Conservation (phyloP, 2,329 filamentous ascomycete genomes). For the Pseudocercospora macadamiae region DNA sequence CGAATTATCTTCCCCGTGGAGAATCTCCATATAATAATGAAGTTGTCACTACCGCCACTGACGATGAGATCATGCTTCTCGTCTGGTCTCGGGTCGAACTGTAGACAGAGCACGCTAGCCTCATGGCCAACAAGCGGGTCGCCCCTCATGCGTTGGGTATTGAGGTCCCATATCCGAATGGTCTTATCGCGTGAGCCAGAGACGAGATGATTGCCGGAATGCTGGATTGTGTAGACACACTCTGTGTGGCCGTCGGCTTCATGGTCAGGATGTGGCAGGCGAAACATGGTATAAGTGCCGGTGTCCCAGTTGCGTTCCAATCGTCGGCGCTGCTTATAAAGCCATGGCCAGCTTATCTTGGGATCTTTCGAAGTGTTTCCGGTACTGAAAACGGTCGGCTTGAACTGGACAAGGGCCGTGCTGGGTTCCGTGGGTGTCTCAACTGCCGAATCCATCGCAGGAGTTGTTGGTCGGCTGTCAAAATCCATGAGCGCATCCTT, state of each 20-base stretch:
- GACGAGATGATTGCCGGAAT: constrained; percentile 80
- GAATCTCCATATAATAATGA: constrained; percentile 89
- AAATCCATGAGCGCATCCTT: constrained; percentile 13
- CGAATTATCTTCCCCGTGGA: constrained; percentile 85
- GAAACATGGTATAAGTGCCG: constrained; percentile 81
- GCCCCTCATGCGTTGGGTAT: constrained; percentile 71
- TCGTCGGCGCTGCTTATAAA: constrained; percentile 83
- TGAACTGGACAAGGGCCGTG: constrained; percentile 11
- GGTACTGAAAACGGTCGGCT: constrained; percentile 23
- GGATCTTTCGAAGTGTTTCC: constrained; percentile 42
- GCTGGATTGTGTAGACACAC: constrained; percentile 95
- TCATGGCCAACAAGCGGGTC: constrained; percentile 74
- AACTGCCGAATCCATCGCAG: not conserved
- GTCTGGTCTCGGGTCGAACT: constrained; percentile 81
- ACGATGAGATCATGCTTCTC: constrained; percentile 84
- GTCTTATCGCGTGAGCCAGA: constrained; percentile 90
- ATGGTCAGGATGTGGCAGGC: constrained; percentile 81
- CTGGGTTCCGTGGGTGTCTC: not conserved
- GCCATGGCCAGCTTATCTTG: constrained; percentile 86
- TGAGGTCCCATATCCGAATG: constrained; percentile 86
- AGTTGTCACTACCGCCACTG: constrained; percentile 89
- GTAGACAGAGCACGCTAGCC: constrained; percentile 89
- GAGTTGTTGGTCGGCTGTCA: constrained; percentile 3
- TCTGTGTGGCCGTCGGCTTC: constrained; percentile 83
- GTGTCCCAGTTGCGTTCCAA: constrained; percentile 91